Percentiles rank a stretch among this genome's conserved stretches.
Evolutionary conservation across 1,284 basidiomycete genomes (phyloP).

Genomic region (Ustilago xerochloae): DNA sequence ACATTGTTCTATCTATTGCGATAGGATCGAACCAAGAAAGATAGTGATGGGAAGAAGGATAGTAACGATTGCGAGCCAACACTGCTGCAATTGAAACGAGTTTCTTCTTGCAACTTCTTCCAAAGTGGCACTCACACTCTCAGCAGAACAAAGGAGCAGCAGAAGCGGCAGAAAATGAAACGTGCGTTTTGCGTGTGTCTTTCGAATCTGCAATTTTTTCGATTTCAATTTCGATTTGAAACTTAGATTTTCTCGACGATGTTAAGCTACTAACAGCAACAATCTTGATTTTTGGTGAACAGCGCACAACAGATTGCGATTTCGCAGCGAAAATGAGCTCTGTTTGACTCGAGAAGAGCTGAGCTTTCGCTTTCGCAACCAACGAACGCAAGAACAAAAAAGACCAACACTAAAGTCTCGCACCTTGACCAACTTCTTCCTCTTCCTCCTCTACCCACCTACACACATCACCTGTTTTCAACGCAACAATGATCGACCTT

Average conservation of each 20-base stretch:
- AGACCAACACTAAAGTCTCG: slow-evolving; percentile 37
- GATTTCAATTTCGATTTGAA: too few species aligned
- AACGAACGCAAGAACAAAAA: too few species aligned
- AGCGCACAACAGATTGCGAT: too few species aligned
- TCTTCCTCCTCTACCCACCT: background rate
- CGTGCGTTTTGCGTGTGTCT: too few species aligned
- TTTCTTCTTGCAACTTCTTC: too few species aligned
- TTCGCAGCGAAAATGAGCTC: background rate
- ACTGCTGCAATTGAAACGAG: too few species aligned
- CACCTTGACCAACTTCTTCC: background rate
- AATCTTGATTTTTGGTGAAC: too few species aligned
- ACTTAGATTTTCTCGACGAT: too few species aligned
- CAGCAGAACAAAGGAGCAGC: too few species aligned
- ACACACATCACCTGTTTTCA: background rate
- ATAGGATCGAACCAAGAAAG: background rate
- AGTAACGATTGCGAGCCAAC: background rate
- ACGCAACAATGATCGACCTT: slow-evolving; percentile 49
- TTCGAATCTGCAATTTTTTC: too few species aligned
- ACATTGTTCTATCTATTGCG: slow-evolving; percentile 32
- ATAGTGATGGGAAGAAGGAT: slow-evolving; percentile 4
- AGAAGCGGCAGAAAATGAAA: background rate
- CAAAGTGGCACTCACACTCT: slow-evolving; percentile 30
- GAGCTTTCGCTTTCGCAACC: background rate
- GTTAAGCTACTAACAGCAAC: too few species aligned
- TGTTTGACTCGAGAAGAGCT: slow-evolving; percentile 15